Evolutionary conservation across 2,329 filamentous ascomycete genomes (phyloP), one percentile per base, ranked within the genome.

Genomic region (Lasiodiplodia gonubiensis): DNA sequence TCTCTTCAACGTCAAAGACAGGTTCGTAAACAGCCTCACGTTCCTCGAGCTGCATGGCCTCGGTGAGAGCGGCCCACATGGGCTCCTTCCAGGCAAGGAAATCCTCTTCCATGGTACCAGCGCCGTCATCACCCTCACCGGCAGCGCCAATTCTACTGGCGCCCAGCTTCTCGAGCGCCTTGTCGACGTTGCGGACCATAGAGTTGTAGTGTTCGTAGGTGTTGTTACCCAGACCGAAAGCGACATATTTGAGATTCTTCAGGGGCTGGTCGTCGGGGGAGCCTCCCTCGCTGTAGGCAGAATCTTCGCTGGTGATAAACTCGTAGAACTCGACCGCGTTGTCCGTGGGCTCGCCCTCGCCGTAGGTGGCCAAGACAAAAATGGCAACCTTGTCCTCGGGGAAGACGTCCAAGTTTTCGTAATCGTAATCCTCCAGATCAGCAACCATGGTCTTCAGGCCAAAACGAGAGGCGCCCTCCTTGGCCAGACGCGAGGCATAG

Each of bases 171-270:
- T 89, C 85, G 68, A 99, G 84, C 70, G 89, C 89, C 78, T 91
- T 89, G 81, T 95, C 89, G 68, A 98, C 90, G 70, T 94, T 92
- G 79, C 94, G 93, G 69, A 99, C 94, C 93, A 99, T 97, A 64
- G 91, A 91, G 84, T 99, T 99, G 86, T 97, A 99, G 85, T 99
- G 95, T 79, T 99, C 95, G 79, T 99, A 99, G 33, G 95, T 98
- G 85, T 98, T 99, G 86, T 99, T 99, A 72, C 95, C 95, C 48
- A 99, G 89, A 75, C 95, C 95, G 75, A 99, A 99, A 67, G 93
- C 88, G 75, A 99, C 93, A 77, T 94, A 99, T 79, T 94, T 94
- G 77, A 99, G 87, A 75, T 92, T 94, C 63, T 83, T 85, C 66
- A 99, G 88, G 60, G 94, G 87, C 70, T 90, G 86, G 54, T 87